phyloP scores from a whole-genome alignment of 208 protist species.

The Leptomonas pyrrhocoris region DNA sequence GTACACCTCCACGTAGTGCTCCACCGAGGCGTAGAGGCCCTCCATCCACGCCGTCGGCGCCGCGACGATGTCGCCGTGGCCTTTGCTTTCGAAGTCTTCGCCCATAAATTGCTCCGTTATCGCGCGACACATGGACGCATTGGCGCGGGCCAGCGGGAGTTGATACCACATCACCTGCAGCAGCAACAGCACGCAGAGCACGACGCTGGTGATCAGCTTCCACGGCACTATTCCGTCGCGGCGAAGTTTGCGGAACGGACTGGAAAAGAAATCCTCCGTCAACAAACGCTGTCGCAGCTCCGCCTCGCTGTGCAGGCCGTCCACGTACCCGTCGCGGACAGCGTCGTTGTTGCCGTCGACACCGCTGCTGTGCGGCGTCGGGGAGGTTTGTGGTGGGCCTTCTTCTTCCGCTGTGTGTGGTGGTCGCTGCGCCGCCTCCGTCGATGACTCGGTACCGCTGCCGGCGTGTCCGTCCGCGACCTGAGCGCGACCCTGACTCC shows the following conservation, averaged over 20 bases:
- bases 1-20: conserved; percentile 54
- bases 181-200: conserved; percentile 44
- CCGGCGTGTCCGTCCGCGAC: too few relatives aligned
- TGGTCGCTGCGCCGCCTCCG: too few relatives aligned
- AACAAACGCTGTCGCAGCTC: conserved; percentile 30
- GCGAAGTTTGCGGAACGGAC: conserved; percentile 42
- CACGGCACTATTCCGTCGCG: conserved; percentile 45
- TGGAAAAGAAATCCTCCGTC: conserved; percentile 52
- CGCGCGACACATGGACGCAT: conserved; percentile 44
- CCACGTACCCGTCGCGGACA: too few relatives aligned
- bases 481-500: too few relatives aligned
- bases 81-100: conserved; percentile 42
- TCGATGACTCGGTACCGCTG: too few relatives aligned
- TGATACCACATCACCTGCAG: conserved; percentile 42
- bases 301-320: conserved; percentile 8
- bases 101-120: conserved; percentile 56
- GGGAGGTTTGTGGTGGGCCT: too few relatives aligned
- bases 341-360: neutral
- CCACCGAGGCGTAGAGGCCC: conserved; percentile 40
- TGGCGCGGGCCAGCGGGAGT: conserved; percentile 40
- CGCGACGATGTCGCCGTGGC: conserved; percentile 54
- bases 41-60: conserved; percentile 54
- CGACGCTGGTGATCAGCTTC: conserved; percentile 47
- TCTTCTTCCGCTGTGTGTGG: too few relatives aligned
- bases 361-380: neutral